phyloP scores from a whole-genome alignment of 345 rosid species.

The Brassica napus region Da-Ae NC_063438.1:21975001-21975500 shows the following conservation, averaged over 20 bases:
- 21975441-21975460: constrained; percentile 12
- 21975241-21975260: constrained; percentile 75
- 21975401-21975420: constrained; percentile 33
- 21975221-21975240: constrained; percentile 18
- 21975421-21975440: constrained; percentile 30
- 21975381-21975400: constrained; percentile 37
- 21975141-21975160: constrained; percentile 37
- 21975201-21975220: constrained; percentile 3
- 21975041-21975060: constrained; percentile 11
- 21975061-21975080: constrained; percentile 33
- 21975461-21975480: constrained; percentile 1
- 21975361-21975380: constrained; percentile 30
- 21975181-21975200: neutral
- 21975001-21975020: constrained; percentile 98
- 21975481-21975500: neutral
- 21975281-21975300: constrained; percentile 40
- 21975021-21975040: constrained; percentile 54
- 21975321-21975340: constrained; percentile 34
- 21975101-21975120: constrained; percentile 42
- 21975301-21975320: constrained; percentile 57
- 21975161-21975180: neutral
- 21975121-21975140: constrained; percentile 51
- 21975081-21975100: constrained; percentile 19
- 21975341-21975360: constrained; percentile 21
- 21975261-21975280: constrained; percentile 64